These are phyloP conservation scores for Olyra latifolia DNA, from an alignment of 176 grass and related monocot genomes.

Conservation along the genomic window DNA sequence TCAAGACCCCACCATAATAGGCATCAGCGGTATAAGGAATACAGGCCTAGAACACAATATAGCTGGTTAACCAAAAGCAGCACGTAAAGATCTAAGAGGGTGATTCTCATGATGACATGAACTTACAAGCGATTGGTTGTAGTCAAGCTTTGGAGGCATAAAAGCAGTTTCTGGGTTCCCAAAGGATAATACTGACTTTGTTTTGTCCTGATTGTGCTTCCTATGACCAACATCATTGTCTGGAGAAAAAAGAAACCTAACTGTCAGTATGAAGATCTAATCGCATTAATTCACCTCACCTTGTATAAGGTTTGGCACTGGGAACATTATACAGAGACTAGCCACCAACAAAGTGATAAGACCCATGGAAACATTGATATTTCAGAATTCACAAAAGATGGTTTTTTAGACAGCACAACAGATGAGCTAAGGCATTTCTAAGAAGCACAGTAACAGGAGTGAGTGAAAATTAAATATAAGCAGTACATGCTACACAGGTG, in stretches of 20 bases:
- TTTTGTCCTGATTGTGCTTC: constrained; percentile 27
- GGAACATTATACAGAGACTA: constrained; percentile 5
- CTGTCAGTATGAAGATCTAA: constrained; percentile 16
- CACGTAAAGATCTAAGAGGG: constrained; percentile 17
- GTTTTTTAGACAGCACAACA: constrained; percentile 4
- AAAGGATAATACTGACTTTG: constrained; percentile 36
- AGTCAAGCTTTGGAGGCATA: constrained; percentile 34
- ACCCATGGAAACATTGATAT: background rate
- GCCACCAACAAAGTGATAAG: background rate
- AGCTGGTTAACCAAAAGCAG: constrained; percentile 24
- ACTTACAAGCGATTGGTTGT: constrained; percentile 68
- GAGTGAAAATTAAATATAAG: background rate
- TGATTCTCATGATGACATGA: background rate
- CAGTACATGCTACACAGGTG: background rate
- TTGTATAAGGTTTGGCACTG: background rate
- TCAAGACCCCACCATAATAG: constrained; percentile 58
- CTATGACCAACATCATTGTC: constrained; percentile 45
- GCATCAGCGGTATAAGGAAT: constrained; percentile 51
- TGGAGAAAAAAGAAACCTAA: constrained; percentile 23
- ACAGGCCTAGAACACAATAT: constrained; percentile 43
- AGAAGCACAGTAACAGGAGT: constrained; percentile 7
- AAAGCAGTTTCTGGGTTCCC: constrained; percentile 46
- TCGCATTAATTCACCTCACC: background rate
- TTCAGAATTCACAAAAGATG: constrained; percentile 8
- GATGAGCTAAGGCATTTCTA: background rate